Percentiles rank a stretch among this genome's conserved stretches.
These are phyloP conservation scores for Scenedesmus sp. DNA, from an alignment of 163 green algal genomes.

Conservation along the genomic window DNA sequence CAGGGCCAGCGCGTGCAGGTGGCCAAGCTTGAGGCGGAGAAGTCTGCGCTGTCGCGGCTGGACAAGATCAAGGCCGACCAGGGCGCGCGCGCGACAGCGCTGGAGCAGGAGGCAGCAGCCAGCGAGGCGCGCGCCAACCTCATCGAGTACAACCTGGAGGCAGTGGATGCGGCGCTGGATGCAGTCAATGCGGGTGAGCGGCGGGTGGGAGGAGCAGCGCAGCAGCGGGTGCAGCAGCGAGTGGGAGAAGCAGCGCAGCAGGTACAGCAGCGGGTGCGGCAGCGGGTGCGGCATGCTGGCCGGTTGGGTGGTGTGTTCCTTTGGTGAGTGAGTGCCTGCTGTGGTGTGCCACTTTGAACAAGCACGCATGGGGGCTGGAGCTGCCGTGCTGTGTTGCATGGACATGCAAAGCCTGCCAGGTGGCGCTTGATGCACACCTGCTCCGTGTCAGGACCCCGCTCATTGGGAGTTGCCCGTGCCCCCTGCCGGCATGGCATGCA, in stretches of 20 bases:
- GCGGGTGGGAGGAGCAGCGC: not conserved
- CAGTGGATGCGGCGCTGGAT: slow-evolving; percentile 89
- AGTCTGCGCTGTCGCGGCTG: slow-evolving; percentile 80
- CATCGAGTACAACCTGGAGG: slow-evolving; percentile 90
- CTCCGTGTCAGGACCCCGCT: no score
- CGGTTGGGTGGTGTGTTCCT: no score
- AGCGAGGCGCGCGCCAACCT: slow-evolving; percentile 66
- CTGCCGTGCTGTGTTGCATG: no score
- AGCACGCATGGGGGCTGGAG: no score
- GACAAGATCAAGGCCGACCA: slow-evolving; percentile 81
- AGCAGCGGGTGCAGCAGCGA: not conserved
- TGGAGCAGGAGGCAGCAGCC: slow-evolving; percentile 76
- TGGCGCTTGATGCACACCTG: no score
- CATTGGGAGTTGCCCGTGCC: no score
- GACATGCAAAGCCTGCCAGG: no score
- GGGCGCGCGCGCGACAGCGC: slow-evolving; percentile 66
- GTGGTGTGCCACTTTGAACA: no score
- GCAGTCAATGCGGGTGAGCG: slow-evolving; percentile 86
- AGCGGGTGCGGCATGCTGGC: no score
- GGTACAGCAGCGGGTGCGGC: no score
- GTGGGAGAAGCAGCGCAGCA: not conserved
- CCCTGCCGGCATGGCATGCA: no score
- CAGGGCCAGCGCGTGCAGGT: slow-evolving; percentile 77
- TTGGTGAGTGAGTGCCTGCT: no score
- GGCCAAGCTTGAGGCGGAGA: slow-evolving; percentile 70